Conservation (phyloP, 192 early-diverging fungal species). For the Neocallimastix lanati region DNA sequence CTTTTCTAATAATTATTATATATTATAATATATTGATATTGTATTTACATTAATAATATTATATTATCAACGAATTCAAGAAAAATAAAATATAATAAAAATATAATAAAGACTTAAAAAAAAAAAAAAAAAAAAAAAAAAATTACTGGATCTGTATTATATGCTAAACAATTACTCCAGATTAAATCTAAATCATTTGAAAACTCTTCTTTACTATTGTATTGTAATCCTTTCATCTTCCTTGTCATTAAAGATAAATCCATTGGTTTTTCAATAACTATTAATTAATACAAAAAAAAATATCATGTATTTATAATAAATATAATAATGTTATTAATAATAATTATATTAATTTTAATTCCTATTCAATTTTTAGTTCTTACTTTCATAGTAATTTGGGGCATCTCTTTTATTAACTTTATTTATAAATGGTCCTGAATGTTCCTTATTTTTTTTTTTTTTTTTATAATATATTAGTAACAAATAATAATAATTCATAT, state of each 20-base stretch:
- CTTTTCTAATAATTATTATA: conserved; percentile 30
- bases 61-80: no score
- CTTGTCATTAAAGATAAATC: conserved; percentile 79
- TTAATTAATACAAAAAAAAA: background rate
- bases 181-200: conserved; percentile 72
- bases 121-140: background rate
- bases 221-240: conserved; percentile 61
- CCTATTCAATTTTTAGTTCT: no score
- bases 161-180: conserved; percentile 77
- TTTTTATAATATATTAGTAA: no score
- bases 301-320: no score
- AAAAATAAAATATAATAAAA: no score
- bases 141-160: conserved; percentile 61
- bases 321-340: no score
- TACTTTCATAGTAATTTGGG: conserved; percentile 77
- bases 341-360: no score
- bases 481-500: background rate
- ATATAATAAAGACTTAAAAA: background rate
- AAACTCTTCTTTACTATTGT: conserved; percentile 78
- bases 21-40: background rate
- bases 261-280: conserved; percentile 88
- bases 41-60: conserved; percentile 3
- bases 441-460: conserved; percentile 22
- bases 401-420: conserved; percentile 78
- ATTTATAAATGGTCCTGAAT: conserved; percentile 65